A percentile compares a stretch with the other conserved stretches of the same genome.
Conservation (phyloP, 345 rosid genomes). For the Syzygium oleosum region DNA sequence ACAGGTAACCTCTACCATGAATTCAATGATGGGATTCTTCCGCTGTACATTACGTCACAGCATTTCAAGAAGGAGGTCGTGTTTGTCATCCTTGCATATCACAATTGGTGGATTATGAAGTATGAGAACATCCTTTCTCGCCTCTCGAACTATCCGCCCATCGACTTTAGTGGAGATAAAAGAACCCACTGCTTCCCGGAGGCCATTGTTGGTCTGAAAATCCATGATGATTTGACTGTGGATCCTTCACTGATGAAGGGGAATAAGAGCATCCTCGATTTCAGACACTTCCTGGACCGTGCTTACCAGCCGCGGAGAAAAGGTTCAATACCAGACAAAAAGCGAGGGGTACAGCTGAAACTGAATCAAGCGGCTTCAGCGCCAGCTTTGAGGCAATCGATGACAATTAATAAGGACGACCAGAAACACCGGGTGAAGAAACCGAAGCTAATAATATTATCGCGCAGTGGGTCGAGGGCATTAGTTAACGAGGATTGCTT, state of each 20-base stretch:
- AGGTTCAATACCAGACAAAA: constrained; percentile 33
- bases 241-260: constrained; percentile 33
- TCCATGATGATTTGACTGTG: constrained; percentile 65
- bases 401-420: not conserved
- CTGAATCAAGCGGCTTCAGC: constrained; percentile 7
- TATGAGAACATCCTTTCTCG: constrained; percentile 46
- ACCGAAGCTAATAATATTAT: constrained; percentile 56
- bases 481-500: constrained; percentile 48
- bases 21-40: constrained; percentile 77
- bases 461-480: constrained; percentile 60
- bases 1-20: constrained; percentile 82
- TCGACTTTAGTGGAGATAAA: constrained; percentile 53
- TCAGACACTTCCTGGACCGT: constrained; percentile 44
- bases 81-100: constrained; percentile 73
- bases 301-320: constrained; percentile 45
- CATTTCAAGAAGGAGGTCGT: constrained; percentile 56
- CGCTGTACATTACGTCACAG: constrained; percentile 69
- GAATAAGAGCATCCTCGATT: constrained; percentile 43
- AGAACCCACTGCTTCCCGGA: constrained; percentile 77
- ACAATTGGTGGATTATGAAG: constrained; percentile 73
- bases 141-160: constrained; percentile 38
- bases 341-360: constrained; percentile 23
- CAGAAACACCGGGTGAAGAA: constrained; percentile 11
- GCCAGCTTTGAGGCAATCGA: constrained; percentile 7
- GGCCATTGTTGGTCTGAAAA: constrained; percentile 65